Evolutionary conservation across 129 eudicot species (phyloP).

Genomic region (Silybum marianum): DNA sequence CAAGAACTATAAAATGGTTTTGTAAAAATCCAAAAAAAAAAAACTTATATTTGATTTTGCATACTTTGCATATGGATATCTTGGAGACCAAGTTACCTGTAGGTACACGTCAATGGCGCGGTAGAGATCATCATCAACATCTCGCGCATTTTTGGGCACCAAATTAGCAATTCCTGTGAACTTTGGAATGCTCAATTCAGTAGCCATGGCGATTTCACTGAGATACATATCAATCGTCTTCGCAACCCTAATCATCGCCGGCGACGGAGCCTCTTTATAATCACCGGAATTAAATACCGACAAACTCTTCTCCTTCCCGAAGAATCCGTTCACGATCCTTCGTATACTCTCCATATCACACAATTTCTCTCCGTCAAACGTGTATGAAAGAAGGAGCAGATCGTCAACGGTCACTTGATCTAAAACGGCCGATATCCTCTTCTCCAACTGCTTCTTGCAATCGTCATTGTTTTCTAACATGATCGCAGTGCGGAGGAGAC

Average conservation of each 20-base stretch:
- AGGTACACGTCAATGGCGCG: conserved; percentile 80
- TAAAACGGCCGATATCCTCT: conserved; percentile 51
- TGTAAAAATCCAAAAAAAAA: too few species aligned
- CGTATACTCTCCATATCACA: conserved; percentile 81
- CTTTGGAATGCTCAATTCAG: conserved; percentile 67
- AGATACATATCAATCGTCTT: conserved; percentile 82
- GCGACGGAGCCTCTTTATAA: conserved; percentile 54
- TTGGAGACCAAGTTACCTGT: conserved; percentile 41
- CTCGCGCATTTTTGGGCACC: conserved; percentile 69
- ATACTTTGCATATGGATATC: not conserved
- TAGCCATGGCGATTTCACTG: conserved; percentile 59
- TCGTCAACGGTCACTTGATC: conserved; percentile 78
- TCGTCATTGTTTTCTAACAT: conserved; percentile 48
- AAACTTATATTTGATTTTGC: not conserved
- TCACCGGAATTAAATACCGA: conserved; percentile 68
- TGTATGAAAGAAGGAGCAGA: conserved; percentile 57
- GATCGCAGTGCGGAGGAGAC: conserved; percentile 64
- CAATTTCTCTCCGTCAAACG: conserved; percentile 65
- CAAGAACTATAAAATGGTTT: not conserved
- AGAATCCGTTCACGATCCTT: conserved; percentile 64
- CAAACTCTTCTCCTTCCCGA: conserved; percentile 72
- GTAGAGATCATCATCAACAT: conserved; percentile 83
- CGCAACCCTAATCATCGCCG: conserved; percentile 60
- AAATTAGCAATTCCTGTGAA: conserved; percentile 84
- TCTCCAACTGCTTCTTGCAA: conserved; percentile 68